phyloP scores from a whole-genome alignment of 192 early-diverging fungal species.

The Podila epigama region DNA sequence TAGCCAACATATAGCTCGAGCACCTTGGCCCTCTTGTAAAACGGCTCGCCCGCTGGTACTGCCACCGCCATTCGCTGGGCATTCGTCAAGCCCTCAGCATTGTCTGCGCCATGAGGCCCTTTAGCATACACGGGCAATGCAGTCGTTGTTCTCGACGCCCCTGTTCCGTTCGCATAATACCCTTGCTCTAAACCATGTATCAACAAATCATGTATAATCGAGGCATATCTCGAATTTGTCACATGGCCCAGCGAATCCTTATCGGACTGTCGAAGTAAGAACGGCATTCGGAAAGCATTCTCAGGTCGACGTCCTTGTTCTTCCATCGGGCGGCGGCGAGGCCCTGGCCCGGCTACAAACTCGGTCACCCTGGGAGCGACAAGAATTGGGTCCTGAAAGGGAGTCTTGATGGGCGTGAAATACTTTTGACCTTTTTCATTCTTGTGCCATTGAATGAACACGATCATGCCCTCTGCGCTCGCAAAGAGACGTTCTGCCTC shows the following conservation, averaged over 20 bases:
- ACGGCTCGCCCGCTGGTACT: background rate
- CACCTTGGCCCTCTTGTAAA: constrained; percentile 21
- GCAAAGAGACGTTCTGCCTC: constrained; percentile 41
- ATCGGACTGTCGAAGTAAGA: constrained; percentile 45
- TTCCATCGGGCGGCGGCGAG: background rate
- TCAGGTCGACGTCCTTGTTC: constrained; percentile 13
- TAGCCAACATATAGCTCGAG: constrained; percentile 30
- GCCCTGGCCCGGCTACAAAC: constrained; percentile 13
- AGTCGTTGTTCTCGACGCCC: background rate
- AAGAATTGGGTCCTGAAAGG: constrained; percentile 17
- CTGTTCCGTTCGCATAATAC: constrained; percentile 34
- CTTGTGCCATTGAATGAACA: constrained; percentile 35
- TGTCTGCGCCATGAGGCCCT: background rate
- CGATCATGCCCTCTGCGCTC: constrained; percentile 32
- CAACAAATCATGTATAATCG: constrained; percentile 23
- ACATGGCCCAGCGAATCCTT: constrained; percentile 47
- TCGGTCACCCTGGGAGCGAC: constrained; percentile 8
- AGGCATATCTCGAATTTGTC: constrained; percentile 44
- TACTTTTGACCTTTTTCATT: constrained; percentile 27
- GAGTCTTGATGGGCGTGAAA: constrained; percentile 21
- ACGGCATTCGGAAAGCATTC: constrained; percentile 34
- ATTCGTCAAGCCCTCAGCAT: background rate
- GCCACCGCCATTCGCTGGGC: background rate
- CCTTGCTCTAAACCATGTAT: constrained; percentile 11
- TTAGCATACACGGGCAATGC: background rate